phyloP scores from a whole-genome alignment of 106 monocot genomes.

The Xerophyta viscosa region DNA sequence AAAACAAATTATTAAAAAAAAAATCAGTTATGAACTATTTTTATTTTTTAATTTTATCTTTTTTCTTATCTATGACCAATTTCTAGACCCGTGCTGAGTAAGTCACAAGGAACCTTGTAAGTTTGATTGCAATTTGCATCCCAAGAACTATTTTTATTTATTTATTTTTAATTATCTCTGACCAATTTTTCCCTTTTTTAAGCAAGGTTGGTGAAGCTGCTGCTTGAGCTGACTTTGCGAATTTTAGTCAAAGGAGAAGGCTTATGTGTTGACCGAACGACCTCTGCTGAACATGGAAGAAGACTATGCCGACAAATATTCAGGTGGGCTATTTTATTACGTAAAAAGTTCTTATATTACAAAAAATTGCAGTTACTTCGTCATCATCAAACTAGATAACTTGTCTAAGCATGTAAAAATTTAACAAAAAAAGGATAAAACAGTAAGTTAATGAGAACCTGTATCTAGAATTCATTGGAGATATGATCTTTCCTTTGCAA shows the following conservation, averaged over 20 bases:
- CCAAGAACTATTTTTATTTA: too few species aligned
- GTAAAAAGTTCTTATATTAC: not conserved
- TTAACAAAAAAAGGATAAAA: too few species aligned
- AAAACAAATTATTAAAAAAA: too few species aligned
- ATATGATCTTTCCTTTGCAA: conserved; percentile 33
- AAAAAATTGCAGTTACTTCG: not conserved
- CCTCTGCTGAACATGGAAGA: not conserved
- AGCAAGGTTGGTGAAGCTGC: not conserved
- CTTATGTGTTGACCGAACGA: not conserved
- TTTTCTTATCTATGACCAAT: too few species aligned
- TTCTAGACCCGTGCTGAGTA: too few species aligned
- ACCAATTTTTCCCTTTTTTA: not conserved
- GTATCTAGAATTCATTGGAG: conserved; percentile 62
- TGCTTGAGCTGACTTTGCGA: not conserved
- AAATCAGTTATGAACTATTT: too few species aligned
- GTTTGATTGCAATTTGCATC: too few species aligned
- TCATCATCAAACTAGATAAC: not conserved
- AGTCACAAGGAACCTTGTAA: too few species aligned
- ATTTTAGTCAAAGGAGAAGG: not conserved
- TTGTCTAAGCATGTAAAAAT: too few species aligned
- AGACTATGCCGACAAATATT: too few species aligned
- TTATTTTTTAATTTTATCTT: too few species aligned
- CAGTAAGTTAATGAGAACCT: conserved; percentile 1
- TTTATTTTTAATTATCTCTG: not conserved
- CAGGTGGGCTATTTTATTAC: too few species aligned